Percentiles rank a stretch among this genome's conserved stretches.
Conservation (phyloP, 805 yeast genomes). For the Saccharomycopsis amapae region DNA sequence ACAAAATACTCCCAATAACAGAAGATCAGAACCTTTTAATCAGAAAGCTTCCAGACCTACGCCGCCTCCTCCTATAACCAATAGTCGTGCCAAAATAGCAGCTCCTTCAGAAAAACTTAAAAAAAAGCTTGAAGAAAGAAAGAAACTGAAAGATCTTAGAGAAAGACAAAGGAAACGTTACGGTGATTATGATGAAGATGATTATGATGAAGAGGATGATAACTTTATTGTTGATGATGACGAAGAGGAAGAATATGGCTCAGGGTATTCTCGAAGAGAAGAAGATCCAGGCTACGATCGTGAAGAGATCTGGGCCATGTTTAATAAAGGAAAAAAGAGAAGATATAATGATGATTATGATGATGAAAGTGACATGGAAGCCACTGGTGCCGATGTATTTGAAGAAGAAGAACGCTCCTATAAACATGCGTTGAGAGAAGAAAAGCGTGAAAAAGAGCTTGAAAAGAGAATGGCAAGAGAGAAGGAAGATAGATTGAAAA, state of each 20-base stretch:
- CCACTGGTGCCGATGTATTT: constrained; percentile 81
- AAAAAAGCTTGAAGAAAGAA: constrained; percentile 36
- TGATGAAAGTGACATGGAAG: constrained; percentile 74
- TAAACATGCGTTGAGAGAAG: constrained; percentile 68
- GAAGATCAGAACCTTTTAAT: too few species aligned
- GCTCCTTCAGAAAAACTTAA: constrained; percentile 51
- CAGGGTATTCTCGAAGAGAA: constrained; percentile 16
- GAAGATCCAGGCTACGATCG: constrained; percentile 52
- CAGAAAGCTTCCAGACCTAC: too few species aligned
- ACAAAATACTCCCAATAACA: too few species aligned
- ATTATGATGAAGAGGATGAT: constrained; percentile 42
- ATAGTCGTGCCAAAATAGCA: constrained; percentile 37
- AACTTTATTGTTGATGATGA: constrained; percentile 58
- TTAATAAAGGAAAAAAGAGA: constrained; percentile 57
- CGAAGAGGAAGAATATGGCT: constrained; percentile 31
- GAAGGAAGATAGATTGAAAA: constrained; percentile 34
- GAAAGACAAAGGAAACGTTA: constrained; percentile 22
- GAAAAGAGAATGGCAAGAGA: constrained; percentile 42
- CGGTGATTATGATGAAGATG: constrained; percentile 30
- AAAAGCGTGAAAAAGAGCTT: constrained; percentile 57
- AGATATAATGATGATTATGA: constrained; percentile 38
- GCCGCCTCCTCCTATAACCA: too few species aligned
- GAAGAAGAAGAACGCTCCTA: constrained; percentile 74
- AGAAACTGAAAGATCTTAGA: constrained; percentile 21
- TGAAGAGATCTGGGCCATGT: constrained; percentile 85